A percentile compares a stretch with the other conserved stretches of the same genome.
Evolutionary conservation across 495 filamentous ascomycete genomes (phyloP).

Genomic region (Talaromyces ruber): DNA sequence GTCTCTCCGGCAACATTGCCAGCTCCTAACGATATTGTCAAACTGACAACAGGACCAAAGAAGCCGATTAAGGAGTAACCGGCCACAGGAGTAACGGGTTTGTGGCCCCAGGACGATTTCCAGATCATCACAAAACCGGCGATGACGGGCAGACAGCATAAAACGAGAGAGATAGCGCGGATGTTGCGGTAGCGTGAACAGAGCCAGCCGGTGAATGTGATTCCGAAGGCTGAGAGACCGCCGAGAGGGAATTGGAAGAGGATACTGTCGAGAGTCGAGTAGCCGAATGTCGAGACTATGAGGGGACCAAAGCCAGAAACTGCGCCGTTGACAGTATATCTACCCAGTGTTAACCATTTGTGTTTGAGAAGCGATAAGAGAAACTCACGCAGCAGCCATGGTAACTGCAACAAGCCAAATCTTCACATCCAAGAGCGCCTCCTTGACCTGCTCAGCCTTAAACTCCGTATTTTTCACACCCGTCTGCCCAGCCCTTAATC

Average conservation of each 20-base stretch:
- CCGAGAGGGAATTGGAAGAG: constrained; percentile 68
- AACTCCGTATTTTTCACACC: constrained; percentile 45
- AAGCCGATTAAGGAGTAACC: constrained; percentile 66
- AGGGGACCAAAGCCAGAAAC: constrained; percentile 69
- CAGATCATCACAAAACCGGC: constrained; percentile 69
- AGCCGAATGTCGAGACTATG: constrained; percentile 70
- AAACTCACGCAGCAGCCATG: constrained; percentile 44
- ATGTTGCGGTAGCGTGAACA: constrained; percentile 51
- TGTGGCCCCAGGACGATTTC: constrained; percentile 57
- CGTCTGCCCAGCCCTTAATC: constrained; percentile 42
- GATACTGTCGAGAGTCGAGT: constrained; percentile 53
- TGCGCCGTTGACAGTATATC: constrained; percentile 66
- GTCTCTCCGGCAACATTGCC: constrained; percentile 69
- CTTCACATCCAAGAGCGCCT: constrained; percentile 40
- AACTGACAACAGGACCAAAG: constrained; percentile 56
- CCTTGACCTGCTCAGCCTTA: constrained; percentile 40
- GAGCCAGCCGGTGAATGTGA: constrained; percentile 56
- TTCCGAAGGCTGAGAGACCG: constrained; percentile 52
- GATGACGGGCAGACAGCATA: constrained; percentile 62
- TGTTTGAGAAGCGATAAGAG: neutral
- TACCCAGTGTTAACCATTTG: constrained; percentile 5
- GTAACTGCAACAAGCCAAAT: constrained; percentile 48
- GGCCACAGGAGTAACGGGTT: constrained; percentile 52
- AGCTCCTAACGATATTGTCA: constrained; percentile 60
- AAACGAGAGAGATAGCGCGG: constrained; percentile 52